Conservation (phyloP, 2,329 filamentous ascomycete species). For the Xylariaceae sp. region DNA sequence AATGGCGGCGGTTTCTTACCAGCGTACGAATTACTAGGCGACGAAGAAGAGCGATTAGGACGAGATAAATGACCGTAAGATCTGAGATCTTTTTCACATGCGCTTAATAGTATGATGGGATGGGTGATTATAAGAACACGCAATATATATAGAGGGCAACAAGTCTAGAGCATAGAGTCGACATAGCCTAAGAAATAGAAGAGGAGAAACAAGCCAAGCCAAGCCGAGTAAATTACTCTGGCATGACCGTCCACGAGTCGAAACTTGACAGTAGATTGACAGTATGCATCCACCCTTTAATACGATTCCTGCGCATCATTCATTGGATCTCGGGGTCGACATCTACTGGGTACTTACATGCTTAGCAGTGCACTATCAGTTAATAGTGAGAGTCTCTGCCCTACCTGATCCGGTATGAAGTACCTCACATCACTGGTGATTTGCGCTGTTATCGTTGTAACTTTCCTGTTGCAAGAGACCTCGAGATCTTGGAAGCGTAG, state of each 20-base stretch:
- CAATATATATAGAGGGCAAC: not conserved
- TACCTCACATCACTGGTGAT: no score
- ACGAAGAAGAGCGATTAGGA: conserved; percentile 73
- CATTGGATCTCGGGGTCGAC: not conserved
- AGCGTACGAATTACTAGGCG: conserved; percentile 69
- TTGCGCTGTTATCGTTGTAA: no score
- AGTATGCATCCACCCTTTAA: not conserved
- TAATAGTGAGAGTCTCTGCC: no score
- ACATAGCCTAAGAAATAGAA: not conserved
- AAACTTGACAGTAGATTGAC: not conserved
- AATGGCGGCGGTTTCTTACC: conserved; percentile 52
- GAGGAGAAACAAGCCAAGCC: no score
- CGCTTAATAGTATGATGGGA: not conserved
- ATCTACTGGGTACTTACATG: not conserved
- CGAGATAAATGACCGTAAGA: conserved; percentile 47
- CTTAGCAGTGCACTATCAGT: no score
- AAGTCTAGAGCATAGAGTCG: not conserved
- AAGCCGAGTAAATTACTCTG: not conserved
- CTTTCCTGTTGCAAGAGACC: no score
- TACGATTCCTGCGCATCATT: not conserved
- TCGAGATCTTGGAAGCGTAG: no score
- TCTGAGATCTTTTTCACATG: not conserved
- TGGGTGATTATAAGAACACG: not conserved
- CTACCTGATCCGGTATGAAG: no score
- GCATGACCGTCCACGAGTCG: not conserved